Percentiles rank a stretch among this genome's conserved stretches.
phyloP scores from a whole-genome alignment of 73 alveolate species.

The Paramecium sexaurelia region DNA sequence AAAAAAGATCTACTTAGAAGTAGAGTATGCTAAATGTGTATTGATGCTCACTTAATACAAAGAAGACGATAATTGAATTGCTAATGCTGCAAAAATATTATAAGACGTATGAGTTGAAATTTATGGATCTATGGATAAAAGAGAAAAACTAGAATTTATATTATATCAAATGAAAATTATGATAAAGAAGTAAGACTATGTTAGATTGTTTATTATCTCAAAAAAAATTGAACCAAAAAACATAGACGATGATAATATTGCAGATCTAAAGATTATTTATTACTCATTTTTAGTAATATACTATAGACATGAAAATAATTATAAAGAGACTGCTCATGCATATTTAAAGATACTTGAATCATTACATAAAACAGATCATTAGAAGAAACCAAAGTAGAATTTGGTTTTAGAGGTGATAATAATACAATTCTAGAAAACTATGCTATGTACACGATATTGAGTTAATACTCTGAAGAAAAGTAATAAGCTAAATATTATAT shows the following conservation, averaged over 20 bases:
- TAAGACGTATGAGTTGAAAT: slow-evolving; percentile 96
- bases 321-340: slow-evolving; percentile 83
- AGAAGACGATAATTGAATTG: slow-evolving; percentile 83
- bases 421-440: slow-evolving; percentile 72
- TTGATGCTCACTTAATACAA: slow-evolving; percentile 77
- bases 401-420: slow-evolving; percentile 60
- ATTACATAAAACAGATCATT: slow-evolving; percentile 59
- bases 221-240: slow-evolving; percentile 84
- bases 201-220: slow-evolving; percentile 83
- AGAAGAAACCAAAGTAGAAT: slow-evolving; percentile 40
- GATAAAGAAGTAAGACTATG: slow-evolving; percentile 83
- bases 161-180: slow-evolving; percentile 88
- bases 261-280: slow-evolving; percentile 81
- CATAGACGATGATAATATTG: slow-evolving; percentile 86
- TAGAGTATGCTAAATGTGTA: slow-evolving; percentile 86
- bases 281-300: slow-evolving; percentile 81
- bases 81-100: slow-evolving; percentile 88
- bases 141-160: slow-evolving; percentile 90
- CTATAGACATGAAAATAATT: slow-evolving; percentile 86
- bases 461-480: slow-evolving; percentile 75
- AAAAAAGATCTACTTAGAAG: slow-evolving; percentile 88
- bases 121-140: slow-evolving; percentile 92
- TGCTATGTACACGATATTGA: slow-evolving; percentile 71
- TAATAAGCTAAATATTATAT: neutral
- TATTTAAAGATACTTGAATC: slow-evolving; percentile 77